These are phyloP conservation scores for Planoprotostelium fungivorum DNA, from an alignment of 78 protist species.

Conservation along the genomic window DNA sequence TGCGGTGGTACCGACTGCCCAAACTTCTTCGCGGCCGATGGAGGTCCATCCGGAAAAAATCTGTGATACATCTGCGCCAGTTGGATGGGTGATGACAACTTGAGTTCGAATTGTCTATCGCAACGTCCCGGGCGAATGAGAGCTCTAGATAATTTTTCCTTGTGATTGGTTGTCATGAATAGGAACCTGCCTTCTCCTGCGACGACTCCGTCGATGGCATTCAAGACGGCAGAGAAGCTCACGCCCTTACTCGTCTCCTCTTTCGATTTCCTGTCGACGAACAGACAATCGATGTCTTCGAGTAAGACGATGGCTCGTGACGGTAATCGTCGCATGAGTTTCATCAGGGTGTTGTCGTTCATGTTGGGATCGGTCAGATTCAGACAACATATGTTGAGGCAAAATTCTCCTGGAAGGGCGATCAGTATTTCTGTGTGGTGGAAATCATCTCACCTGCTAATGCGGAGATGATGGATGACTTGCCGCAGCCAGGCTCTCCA, in stretches of 20 bases:
- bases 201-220: conserved; percentile 78
- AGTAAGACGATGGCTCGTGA: background rate
- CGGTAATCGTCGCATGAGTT: background rate
- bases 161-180: conserved; percentile 82
- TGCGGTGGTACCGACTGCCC: background rate
- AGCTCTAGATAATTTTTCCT: conserved; percentile 63
- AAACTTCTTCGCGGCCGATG: background rate
- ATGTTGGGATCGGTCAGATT: background rate
- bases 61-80: conserved; percentile 9
- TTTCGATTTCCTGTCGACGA: background rate
- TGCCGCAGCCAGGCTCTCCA: conserved; percentile 85
- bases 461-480: background rate
- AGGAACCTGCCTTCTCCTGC: conserved; percentile 67
- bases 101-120: conserved; percentile 56
- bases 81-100: conserved; percentile 33
- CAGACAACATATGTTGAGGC: background rate
- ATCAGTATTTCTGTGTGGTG: too few relatives aligned
- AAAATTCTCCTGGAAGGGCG: background rate
- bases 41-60: conserved; percentile 35
- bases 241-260: conserved; percentile 1
- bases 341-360: background rate
- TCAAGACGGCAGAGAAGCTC: conserved; percentile 65
- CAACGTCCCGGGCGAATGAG: conserved; percentile 74
- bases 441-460: too few relatives aligned
- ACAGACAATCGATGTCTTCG: background rate